A percentile compares a stretch with the other conserved stretches of the same genome.
These are phyloP conservation scores for Acanthamoeba culbertsoni DNA, from an alignment of 208 protist species.

Conservation along the genomic window DNA sequence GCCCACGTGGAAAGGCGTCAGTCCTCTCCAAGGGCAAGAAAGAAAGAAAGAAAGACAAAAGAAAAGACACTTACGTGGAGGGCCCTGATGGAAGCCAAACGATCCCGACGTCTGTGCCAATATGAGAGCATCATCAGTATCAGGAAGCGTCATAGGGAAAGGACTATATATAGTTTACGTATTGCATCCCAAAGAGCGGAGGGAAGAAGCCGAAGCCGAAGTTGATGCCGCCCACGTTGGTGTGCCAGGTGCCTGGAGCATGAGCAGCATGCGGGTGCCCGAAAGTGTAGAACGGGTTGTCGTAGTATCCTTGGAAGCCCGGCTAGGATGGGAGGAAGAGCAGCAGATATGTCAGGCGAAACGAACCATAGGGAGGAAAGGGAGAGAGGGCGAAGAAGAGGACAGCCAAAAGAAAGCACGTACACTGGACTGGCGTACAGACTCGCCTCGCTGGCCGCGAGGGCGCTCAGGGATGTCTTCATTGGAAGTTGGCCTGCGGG, in stretches of 20 bases:
- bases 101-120: not conserved
- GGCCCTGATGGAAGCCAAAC: not conserved
- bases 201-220: constrained; percentile 53
- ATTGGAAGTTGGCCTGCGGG: not conserved
- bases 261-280: not conserved
- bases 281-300: not conserved
- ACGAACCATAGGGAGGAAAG: not conserved
- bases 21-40: not conserved
- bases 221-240: constrained; percentile 48
- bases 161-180: constrained; percentile 22
- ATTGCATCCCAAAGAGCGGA: constrained; percentile 53
- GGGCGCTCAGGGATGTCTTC: constrained; percentile 17
- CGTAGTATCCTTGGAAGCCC: not conserved
- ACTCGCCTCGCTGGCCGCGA: constrained; percentile 17
- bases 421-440: constrained; percentile 45
- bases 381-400: not conserved
- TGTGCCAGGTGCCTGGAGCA: not conserved
- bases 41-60: not conserved
- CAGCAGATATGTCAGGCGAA: not conserved
- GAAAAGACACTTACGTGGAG: not conserved
- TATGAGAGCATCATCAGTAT: not conserved
- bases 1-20: too few relatives aligned
- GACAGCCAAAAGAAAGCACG: not conserved
- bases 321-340: not conserved
- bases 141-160: not conserved